Base-by-base conservation (phyloP, 2,329 filamentous ascomycete genomes). In the Emydomyces testavorans region DNA sequence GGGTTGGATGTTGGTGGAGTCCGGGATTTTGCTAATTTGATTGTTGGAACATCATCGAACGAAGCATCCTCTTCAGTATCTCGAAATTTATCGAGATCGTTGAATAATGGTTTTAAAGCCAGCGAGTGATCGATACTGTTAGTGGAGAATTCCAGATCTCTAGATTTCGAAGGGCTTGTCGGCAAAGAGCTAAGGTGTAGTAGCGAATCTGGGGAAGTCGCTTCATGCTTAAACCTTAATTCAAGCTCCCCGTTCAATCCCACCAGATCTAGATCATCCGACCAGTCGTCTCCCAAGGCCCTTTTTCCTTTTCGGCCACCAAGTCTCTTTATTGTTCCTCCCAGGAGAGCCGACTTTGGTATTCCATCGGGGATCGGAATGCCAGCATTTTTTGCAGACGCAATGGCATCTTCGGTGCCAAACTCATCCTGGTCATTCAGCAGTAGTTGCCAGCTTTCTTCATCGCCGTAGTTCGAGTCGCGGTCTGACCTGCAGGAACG, bases 251-350 rank as follows among this genome's bases (percentile, higher is more conserved):
- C 71, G 24, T 74, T 73, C 1, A 70, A 62, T 32, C 74, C 73
- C 2, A 83, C 80, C 13, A 88, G 64, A 57, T 85, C 83, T 41
- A 90, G 66, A 57, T 90, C 85, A 56, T 88, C 83, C 52, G 79
- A 82, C 81, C 85, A 90, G 62, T 90, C 85, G 57, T 88, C 83
- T 53, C 85, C 79, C 50, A 85, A 78, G 34, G 82, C 79, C 59
- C 78, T 83, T 59, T 80, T 82, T 16, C 83, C 73, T 58, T 82
- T 87, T 56, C 79, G 77, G 50, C 79, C 80, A 42, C 89, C 89
- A 28, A 96, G 74, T 56, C 89, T 77, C 69, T 93, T 94, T 61
- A 96, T 96, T 7, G 88, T 90, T 45, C 92, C 92, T 46, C 90
- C 90, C 63, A 92, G 78, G 35, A 98, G 72, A 24, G 92, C 92